These are phyloP conservation scores for Coleophoma crateriformis DNA, from an alignment of 2,329 filamentous ascomycete genomes.

Conservation along the genomic window DNA sequence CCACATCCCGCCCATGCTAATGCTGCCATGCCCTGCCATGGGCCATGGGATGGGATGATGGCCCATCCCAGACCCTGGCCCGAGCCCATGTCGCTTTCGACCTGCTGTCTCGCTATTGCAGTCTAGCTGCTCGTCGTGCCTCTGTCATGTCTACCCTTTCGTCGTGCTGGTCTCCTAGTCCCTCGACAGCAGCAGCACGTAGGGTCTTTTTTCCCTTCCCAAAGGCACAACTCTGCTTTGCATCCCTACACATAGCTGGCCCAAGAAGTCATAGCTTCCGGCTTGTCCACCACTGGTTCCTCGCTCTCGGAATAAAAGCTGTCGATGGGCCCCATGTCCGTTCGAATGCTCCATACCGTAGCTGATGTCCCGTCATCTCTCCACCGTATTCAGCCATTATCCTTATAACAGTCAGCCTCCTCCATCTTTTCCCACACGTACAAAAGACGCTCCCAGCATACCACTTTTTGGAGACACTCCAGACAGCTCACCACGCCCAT, in stretches of 20 bases:
- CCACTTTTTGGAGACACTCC: not conserved
- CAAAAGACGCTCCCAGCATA: not conserved
- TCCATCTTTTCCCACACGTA: not conserved
- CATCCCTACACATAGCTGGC: not conserved
- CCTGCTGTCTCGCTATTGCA: slow-evolving; percentile 2
- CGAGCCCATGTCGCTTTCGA: too few relatives aligned
- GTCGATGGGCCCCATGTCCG: not conserved
- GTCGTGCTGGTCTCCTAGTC: not conserved
- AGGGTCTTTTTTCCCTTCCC: too few relatives aligned
- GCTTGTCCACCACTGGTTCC: slow-evolving; percentile 1
- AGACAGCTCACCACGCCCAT: not conserved
- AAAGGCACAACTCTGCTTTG: not conserved
- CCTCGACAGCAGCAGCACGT: not conserved
- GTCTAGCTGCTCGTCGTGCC: not conserved
- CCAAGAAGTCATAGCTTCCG: slow-evolving; percentile 1
- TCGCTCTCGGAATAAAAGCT: not conserved
- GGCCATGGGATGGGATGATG: too few relatives aligned
- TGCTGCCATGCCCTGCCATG: not conserved
- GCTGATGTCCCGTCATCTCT: slow-evolving; percentile 1
- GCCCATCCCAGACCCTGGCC: too few relatives aligned
- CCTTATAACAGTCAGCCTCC: slow-evolving; percentile 2
- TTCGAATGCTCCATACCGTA: not conserved
- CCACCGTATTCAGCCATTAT: not conserved
- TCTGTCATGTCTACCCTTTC: not conserved
- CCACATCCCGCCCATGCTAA: not conserved